phyloP scores from a whole-genome alignment of 768 basidiomycete genomes.

The Leccinum sublutescens region DNA sequence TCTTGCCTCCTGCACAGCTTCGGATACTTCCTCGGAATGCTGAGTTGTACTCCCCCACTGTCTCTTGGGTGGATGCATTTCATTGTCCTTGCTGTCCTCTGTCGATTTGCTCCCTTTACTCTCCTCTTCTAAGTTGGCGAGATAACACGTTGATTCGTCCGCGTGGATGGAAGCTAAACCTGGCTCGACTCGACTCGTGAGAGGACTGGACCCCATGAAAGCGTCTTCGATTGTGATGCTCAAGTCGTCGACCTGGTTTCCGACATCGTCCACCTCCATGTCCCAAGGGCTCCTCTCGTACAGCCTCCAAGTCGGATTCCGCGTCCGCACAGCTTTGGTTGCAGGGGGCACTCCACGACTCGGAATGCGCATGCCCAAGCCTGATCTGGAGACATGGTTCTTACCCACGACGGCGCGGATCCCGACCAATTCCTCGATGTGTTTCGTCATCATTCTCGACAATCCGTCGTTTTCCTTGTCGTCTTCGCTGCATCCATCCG shows the following conservation, averaged over 20 bases:
- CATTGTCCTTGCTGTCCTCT: slow-evolving; percentile 7
- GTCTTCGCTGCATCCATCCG: background rate
- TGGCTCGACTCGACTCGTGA: slow-evolving; percentile 21
- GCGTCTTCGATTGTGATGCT: slow-evolving; percentile 17
- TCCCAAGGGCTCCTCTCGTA: slow-evolving; percentile 24
- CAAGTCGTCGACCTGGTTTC: slow-evolving; percentile 7
- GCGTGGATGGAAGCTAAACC: slow-evolving; percentile 4
- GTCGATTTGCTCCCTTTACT: slow-evolving; percentile 20
- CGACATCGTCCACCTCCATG: slow-evolving; percentile 15
- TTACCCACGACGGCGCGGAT: slow-evolving; percentile 38
- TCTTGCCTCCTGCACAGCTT: no score
- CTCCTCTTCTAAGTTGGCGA: slow-evolving; percentile 29
- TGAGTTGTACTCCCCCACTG: slow-evolving; percentile 4
- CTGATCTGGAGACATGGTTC: slow-evolving; percentile 20
- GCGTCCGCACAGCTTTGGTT: slow-evolving; percentile 28
- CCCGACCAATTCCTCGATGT: slow-evolving; percentile 62
- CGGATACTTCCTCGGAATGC: no score
- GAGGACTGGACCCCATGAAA: slow-evolving; percentile 25
- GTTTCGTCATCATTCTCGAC: slow-evolving; percentile 41
- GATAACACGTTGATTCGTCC: slow-evolving; percentile 10
- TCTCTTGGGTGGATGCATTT: slow-evolving; percentile 21
- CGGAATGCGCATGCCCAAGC: slow-evolving; percentile 23
- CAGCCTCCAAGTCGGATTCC: slow-evolving; percentile 17
- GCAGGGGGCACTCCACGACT: slow-evolving; percentile 30
- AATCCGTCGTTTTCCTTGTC: slow-evolving; percentile 12